A percentile compares a stretch with the other conserved stretches of the same genome.
Conservation (phyloP, 805 yeast genomes). For the Saturnispora zaruensis region DNA sequence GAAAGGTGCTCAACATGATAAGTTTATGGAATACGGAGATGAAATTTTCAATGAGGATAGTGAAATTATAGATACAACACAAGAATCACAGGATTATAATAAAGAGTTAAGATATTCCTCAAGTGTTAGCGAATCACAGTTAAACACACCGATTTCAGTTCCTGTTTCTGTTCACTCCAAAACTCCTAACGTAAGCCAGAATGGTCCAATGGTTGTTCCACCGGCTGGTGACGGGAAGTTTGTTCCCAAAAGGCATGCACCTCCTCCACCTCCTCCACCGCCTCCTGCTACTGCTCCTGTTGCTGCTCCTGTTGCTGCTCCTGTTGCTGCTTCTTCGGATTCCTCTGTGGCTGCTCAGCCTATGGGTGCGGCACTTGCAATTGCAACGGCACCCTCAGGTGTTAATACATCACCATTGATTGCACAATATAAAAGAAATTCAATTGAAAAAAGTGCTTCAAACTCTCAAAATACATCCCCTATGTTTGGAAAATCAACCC, state of each 20-base stretch:
- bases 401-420: not conserved
- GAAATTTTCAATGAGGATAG: conserved; percentile 12
- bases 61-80: conserved; percentile 11
- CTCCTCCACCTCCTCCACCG: conserved; percentile 29
- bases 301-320: not conserved
- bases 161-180: not conserved
- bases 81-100: conserved; percentile 7
- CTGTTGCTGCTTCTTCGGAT: not conserved
- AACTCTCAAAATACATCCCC: conserved; percentile 2
- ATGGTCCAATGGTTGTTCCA: conserved; percentile 9
- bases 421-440: not conserved
- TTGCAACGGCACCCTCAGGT: not conserved
- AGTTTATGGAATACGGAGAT: conserved; percentile 25
- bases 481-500: not conserved
- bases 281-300: not conserved
- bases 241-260: conserved; percentile 31
- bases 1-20: conserved; percentile 18
- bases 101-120: conserved; percentile 5
- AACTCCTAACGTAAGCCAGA: conserved; percentile 7
- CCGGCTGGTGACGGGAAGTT: conserved; percentile 19
- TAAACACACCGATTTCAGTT: not conserved
- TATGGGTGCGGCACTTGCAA: not conserved
- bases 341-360: not conserved
- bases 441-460: not conserved
- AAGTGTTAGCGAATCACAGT: conserved; percentile 7